These are phyloP conservation scores for Botryosphaeria agaves DNA, from an alignment of 2,329 filamentous ascomycete species.

Conservation along the genomic window DNA sequence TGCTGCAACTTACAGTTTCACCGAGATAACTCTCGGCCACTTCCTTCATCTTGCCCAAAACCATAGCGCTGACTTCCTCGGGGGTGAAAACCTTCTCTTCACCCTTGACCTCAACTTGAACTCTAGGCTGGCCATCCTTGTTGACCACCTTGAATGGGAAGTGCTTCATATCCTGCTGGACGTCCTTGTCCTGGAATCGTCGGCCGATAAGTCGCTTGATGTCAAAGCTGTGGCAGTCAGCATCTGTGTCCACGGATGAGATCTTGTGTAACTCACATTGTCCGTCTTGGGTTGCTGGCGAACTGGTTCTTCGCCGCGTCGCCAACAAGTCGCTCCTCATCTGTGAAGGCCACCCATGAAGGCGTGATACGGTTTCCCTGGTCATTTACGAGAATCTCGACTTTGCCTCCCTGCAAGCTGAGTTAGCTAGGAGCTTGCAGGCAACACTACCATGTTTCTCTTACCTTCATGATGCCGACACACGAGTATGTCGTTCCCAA, in stretches of 20 bases:
- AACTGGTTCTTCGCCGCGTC: constrained; percentile 92
- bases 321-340: constrained; percentile 91
- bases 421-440: too few species aligned
- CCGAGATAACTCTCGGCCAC: constrained; percentile 63
- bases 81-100: constrained; percentile 57
- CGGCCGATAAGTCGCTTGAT: constrained; percentile 34
- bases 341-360: constrained; percentile 46
- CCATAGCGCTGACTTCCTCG: constrained; percentile 67
- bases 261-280: constrained; percentile 21
- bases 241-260: constrained; percentile 3
- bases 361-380: constrained; percentile 94
- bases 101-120: constrained; percentile 49
- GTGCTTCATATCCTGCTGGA: constrained; percentile 91
- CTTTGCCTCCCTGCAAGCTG: too few species aligned
- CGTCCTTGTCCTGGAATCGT: constrained; percentile 47
- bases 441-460: too few species aligned
- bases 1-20: too few species aligned
- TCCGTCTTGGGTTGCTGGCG: constrained; percentile 30
- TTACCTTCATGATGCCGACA: constrained; percentile 91
- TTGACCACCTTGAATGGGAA: constrained; percentile 90
- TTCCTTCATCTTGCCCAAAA: constrained; percentile 73
- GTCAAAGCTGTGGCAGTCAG: constrained; percentile 7
- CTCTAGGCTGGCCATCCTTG: constrained; percentile 78
- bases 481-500: constrained; percentile 76
- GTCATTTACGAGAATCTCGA: constrained; percentile 89